Percentiles rank a stretch among this genome's conserved stretches.
phyloP scores from a whole-genome alignment of 148 eudicot genomes.

The Arbutus unedo region DNA sequence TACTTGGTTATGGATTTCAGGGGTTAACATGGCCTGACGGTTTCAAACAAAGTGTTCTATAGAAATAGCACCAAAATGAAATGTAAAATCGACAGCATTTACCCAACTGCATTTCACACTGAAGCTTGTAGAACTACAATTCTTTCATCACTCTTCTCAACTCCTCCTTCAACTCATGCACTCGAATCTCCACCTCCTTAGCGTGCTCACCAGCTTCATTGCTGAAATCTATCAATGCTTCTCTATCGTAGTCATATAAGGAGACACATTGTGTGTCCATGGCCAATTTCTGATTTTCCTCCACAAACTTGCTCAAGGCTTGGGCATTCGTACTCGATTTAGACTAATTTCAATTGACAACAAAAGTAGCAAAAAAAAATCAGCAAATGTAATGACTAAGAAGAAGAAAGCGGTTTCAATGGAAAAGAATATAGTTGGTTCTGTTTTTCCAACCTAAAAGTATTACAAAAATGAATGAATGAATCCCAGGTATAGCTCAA shows the following conservation, averaged over 20 bases:
- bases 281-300: slow-evolving; percentile 82
- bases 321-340: slow-evolving; percentile 82
- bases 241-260: slow-evolving; percentile 76
- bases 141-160: slow-evolving; percentile 45
- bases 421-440: too few relatives aligned
- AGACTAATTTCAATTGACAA: slow-evolving; percentile 36
- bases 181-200: slow-evolving; percentile 59
- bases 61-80: not conserved
- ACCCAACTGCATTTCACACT: slow-evolving; percentile 53
- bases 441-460: too few relatives aligned
- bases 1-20: not conserved
- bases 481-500: too few relatives aligned
- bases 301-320: slow-evolving; percentile 81
- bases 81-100: slow-evolving; percentile 18
- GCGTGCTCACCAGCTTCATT: slow-evolving; percentile 89
- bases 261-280: slow-evolving; percentile 66
- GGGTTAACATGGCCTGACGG: not conserved
- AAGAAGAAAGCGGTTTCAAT: too few relatives aligned
- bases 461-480: too few relatives aligned
- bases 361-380: not conserved
- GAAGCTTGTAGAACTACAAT: slow-evolving; percentile 44
- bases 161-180: slow-evolving; percentile 57
- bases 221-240: slow-evolving; percentile 90
- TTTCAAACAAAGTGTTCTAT: not conserved
- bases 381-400: not conserved